These are phyloP conservation scores for Lasiosphaeriaceae sp. DNA, from an alignment of 495 filamentous ascomycete genomes.

Conservation along the genomic window DNA sequence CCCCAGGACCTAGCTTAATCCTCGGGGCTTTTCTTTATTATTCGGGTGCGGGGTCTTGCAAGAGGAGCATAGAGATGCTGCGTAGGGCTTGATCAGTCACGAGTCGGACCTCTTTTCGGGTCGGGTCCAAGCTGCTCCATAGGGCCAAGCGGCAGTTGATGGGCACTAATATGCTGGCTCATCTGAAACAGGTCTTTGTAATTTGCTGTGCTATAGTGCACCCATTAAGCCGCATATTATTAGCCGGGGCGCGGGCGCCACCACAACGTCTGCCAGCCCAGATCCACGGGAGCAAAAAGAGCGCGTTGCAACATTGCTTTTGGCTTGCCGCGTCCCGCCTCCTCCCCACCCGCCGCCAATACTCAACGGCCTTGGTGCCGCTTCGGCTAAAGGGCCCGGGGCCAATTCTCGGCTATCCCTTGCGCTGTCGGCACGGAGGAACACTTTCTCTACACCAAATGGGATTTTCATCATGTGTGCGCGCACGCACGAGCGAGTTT, in stretches of 20 bases:
- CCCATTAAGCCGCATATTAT: slow-evolving; percentile 21
- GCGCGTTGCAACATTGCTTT: background rate
- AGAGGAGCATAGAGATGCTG: background rate
- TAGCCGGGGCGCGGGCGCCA: slow-evolving; percentile 11
- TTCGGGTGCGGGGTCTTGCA: slow-evolving; percentile 6
- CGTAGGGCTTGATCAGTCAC: slow-evolving; percentile 2
- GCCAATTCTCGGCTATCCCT: slow-evolving; percentile 9
- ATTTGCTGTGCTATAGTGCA: slow-evolving; percentile 15
- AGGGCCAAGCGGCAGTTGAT: slow-evolving; percentile 28
- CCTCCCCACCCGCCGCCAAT: background rate
- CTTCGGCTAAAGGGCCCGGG: background rate
- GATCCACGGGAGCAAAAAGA: slow-evolving; percentile 11
- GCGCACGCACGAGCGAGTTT: background rate
- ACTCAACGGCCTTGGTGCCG: background rate
- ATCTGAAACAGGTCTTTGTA: slow-evolving; percentile 12
- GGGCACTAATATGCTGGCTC: slow-evolving; percentile 18
- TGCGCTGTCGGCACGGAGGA: slow-evolving; percentile 8
- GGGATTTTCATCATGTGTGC: background rate
- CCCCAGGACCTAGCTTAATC: too few species aligned
- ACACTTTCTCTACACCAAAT: background rate
- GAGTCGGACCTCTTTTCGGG: background rate
- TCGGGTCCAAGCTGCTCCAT: background rate
- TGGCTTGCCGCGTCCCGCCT: too few species aligned
- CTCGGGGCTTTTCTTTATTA: slow-evolving; percentile 6
- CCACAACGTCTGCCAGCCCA: background rate